Percentiles rank a stretch among this genome's conserved stretches.
These are phyloP conservation scores for Phanerochaete sordida DNA, from an alignment of 768 basidiomycete species.

Conservation along the genomic window DNA sequence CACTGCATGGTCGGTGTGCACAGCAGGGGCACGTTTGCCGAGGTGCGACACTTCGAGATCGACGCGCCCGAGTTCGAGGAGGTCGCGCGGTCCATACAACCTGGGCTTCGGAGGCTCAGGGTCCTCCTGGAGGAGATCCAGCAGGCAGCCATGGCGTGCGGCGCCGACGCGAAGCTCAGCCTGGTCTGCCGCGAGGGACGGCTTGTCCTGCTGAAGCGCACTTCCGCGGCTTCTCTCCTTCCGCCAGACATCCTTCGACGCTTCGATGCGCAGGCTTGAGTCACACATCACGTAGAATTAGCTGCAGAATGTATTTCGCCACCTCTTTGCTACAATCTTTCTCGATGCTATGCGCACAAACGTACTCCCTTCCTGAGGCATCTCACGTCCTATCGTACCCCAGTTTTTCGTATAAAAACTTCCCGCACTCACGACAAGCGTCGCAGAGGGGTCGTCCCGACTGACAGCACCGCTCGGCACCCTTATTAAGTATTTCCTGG, in stretches of 20 bases:
- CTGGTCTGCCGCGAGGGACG: constrained; percentile 45
- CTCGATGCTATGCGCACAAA: no score
- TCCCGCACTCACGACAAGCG: no score
- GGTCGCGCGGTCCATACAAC: constrained; percentile 24
- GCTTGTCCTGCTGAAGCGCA: constrained; percentile 50
- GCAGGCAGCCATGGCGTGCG: constrained; percentile 47
- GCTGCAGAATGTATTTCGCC: no score
- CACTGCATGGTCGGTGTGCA: constrained; percentile 61
- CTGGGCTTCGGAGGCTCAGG: constrained; percentile 28
- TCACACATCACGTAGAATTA: no score
- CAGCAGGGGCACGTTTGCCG: constrained; percentile 46
- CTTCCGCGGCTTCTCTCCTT: constrained; percentile 34
- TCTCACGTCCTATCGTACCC: no score
- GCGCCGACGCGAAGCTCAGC: constrained; percentile 48
- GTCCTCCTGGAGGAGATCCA: constrained; percentile 35
- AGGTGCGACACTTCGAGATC: constrained; percentile 41
- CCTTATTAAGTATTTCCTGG: no score
- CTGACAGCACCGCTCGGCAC: no score
- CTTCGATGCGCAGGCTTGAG: no score
- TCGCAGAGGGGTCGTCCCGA: no score
- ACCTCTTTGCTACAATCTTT: no score
- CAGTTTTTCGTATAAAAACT: no score
- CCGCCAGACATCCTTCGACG: constrained; percentile 20
- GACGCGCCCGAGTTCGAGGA: constrained; percentile 17
- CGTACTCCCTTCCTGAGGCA: no score